A percentile compares a stretch with the other conserved stretches of the same genome.
Conservation (phyloP, 2,329 filamentous ascomycete species). For the Arthroderma uncinatum region DNA sequence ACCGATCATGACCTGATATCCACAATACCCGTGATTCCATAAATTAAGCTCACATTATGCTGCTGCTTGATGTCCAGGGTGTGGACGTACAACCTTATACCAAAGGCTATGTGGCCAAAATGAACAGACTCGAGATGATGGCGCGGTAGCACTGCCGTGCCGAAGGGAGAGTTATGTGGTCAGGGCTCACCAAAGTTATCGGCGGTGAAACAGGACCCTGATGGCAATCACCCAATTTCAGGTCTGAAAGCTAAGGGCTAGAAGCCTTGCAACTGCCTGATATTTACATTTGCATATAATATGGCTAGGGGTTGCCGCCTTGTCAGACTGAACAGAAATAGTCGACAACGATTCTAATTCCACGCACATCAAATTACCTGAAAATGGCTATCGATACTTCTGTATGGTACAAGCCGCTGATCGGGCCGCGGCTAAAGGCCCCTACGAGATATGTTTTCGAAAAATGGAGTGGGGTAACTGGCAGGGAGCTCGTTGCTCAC, state of each 20-base stretch:
- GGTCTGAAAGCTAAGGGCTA: not conserved
- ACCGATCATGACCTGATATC: not conserved
- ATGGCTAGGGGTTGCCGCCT: not conserved
- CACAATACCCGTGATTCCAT: not conserved
- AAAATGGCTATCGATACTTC: conserved; percentile 5
- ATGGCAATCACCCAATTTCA: not conserved
- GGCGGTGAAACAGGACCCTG: not conserved
- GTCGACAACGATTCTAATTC: not conserved
- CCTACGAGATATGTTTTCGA: conserved; percentile 1
- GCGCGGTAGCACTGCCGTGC: not conserved
- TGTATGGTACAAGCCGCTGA: conserved; percentile 4
- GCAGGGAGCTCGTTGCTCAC: conserved; percentile 1
- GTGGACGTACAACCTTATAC: not conserved
- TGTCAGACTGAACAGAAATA: not conserved
- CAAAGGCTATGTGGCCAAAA: not conserved
- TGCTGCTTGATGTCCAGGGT: no score
- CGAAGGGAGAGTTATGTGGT: not conserved
- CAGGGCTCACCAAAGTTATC: not conserved
- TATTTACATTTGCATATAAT: not conserved
- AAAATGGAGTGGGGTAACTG: conserved; percentile 5
- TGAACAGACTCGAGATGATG: not conserved
- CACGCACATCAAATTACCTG: not conserved
- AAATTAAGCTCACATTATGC: not conserved
- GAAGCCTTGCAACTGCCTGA: not conserved
- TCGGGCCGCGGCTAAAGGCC: conserved; percentile 2